Conservation (phyloP, 1,284 basidiomycete genomes). For the Irpex sp. region DNA sequence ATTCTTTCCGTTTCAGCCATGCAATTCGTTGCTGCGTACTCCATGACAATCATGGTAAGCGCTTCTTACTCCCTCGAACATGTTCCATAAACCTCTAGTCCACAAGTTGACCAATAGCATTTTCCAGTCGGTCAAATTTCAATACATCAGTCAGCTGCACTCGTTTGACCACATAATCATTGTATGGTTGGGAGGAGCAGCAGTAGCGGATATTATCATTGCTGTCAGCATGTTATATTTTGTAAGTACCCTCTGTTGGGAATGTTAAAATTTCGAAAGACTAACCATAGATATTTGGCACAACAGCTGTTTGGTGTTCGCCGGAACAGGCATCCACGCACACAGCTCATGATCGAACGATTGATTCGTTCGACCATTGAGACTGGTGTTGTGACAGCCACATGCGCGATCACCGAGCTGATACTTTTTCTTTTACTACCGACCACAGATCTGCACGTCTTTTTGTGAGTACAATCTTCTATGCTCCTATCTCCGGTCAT, state of each 20-base stretch:
- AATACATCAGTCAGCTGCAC: too few species aligned
- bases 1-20: slow-evolving; percentile 6
- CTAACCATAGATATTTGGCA: too few species aligned
- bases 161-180: background rate
- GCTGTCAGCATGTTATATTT: slow-evolving; percentile 24
- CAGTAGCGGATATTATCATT: slow-evolving; percentile 25
- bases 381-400: slow-evolving; percentile 11
- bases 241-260: background rate
- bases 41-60: background rate
- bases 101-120: too few species aligned
- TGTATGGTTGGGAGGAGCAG: slow-evolving; percentile 25
- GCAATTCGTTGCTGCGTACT: slow-evolving; percentile 6
- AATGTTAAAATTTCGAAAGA: too few species aligned
- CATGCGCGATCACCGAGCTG: slow-evolving; percentile 8
- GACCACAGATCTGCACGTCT: slow-evolving; percentile 2
- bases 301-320: slow-evolving; percentile 1
- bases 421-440: slow-evolving; percentile 6
- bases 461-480: background rate
- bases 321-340: background rate
- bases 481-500: too few species aligned
- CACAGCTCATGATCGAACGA: slow-evolving; percentile 8
- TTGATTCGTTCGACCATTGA: slow-evolving; percentile 13
- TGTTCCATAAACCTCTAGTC: background rate
- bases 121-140: too few species aligned
- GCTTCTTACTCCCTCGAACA: background rate